Base-by-base conservation (phyloP, 352 stramenopile genomes). In the Phytophthora vignae region DNA sequence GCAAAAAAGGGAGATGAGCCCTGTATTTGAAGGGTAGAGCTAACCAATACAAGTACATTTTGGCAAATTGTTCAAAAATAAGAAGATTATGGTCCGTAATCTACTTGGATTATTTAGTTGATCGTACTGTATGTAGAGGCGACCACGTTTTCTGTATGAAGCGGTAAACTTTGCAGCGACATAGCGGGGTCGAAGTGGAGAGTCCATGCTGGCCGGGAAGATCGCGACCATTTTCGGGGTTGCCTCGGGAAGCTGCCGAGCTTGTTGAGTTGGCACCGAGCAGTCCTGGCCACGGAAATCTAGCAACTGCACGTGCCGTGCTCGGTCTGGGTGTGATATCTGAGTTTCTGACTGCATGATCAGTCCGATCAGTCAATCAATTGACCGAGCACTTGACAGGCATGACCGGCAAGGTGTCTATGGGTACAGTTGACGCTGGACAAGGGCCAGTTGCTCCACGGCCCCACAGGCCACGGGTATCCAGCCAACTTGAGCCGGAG, bases 321-420 rank as follows among this genome's bases (percentile, higher is more conserved):
- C 40, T 49, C 15, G 40, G 15, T 8, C 14, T 11, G 38, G 11
- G 40, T 49, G 40, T 49, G 40, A 49, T 49, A 49, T 49, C 40
- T 49, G 40, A 49, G 40, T 49, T 49, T 42, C 40, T 15, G 14
- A 21, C 40, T 15, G 17, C 40, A 19, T 21, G 40, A 49, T 49
- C 40, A 49, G 40, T 49, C 40, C 40, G 40, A 49, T 49, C 40
- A 49, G 40, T 49, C 40, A n/a, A 22, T 49, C 40, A 49, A 21
- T 15, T 49, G 40, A 49, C 40, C 1, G 0, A 15, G 40, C 6
- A 22, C 40, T 49, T 49, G 40, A 49, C 40, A 49, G 14, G 40
- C 40, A n/a, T 49, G 14, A 10, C 11, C 14, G 4, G 4, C 22
- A 2, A 10, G 40, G 14, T 19, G 40, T 21, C 40, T 17, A 49